These are phyloP conservation scores for Vitellaria paradoxa DNA, from an alignment of 179 eudicot genomes.

Conservation along the genomic window DNA sequence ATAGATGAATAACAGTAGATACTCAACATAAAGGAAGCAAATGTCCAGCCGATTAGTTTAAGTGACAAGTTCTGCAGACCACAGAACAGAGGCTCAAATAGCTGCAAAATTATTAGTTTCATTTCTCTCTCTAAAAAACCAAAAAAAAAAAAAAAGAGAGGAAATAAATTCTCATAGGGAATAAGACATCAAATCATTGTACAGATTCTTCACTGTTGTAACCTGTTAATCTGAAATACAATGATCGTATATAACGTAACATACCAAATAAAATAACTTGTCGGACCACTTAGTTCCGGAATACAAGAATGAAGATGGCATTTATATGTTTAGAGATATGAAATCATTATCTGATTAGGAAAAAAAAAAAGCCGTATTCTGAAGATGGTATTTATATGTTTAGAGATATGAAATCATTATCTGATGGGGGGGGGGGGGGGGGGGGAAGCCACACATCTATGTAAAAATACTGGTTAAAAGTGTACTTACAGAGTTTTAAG, in stretches of 20 bases:
- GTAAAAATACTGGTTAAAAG: not conserved
- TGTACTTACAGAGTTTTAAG: conserved; percentile 53
- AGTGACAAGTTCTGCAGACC: not conserved
- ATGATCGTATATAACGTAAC: not conserved
- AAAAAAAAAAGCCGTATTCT: too few species aligned
- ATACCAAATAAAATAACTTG: not conserved
- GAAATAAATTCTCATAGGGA: not conserved
- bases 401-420: not conserved
- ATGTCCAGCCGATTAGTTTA: not conserved
- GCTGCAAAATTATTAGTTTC: not conserved
- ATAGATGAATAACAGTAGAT: not conserved
- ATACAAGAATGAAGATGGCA: too few species aligned
- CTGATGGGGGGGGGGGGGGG: too few species aligned
- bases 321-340: too few species aligned
- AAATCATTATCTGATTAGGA: too few species aligned
- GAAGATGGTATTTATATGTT: not conserved
- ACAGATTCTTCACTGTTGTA: not conserved
- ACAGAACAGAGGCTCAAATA: not conserved
- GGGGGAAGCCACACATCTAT: not conserved
- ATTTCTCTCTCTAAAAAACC: too few species aligned
- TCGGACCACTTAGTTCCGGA: not conserved
- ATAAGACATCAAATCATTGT: not conserved
- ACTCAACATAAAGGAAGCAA: not conserved
- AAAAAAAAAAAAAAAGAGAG: too few species aligned
- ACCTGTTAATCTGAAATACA: not conserved